Evolutionary conservation across 129 eudicot genomes (phyloP), one percentile per base, ranked within the genome.

Genomic region (Silybum marianum): DNA sequence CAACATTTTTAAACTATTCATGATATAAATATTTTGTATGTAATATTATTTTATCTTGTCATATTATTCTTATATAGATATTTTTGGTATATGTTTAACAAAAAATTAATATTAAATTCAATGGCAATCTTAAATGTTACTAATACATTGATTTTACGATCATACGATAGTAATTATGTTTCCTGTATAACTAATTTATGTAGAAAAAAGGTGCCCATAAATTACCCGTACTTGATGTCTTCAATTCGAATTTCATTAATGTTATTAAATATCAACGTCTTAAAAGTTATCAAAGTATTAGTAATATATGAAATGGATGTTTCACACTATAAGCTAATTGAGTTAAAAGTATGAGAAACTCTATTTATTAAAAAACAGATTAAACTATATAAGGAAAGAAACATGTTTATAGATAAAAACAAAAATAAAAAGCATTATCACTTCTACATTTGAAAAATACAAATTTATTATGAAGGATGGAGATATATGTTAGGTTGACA

Each of bases 401-500:
- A 11, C 23, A 58, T 38, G 14, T 13, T 22, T 19, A 65, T 28
- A 7, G 14, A 67, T 8, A 44, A 39, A 58, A 58, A 58, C 63
- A 51, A 78, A 16, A 66, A 8, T 39, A 22, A 16, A 21, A 6
- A 23, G 19, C 71, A 58, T 6, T 58, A 70, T 70, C 16, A 24
- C 25, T 78, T 69, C 69, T 69, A 46, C 48, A 24, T 80, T 72
- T 63, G 84, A 40, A 80, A 80, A 16, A 80, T 14, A 11, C 12
- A 67, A 24, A 32, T 11, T 42, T 73, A 14, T 67, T 48, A 30
- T 46, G 16, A 18, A 12, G 18, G 8, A 34, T 30, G 16, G 32
- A 72, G 63, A 75, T n/a, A 21, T 9, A 28, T 18, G 76, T 76
- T 82, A 69, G 80, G 85, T 82, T 51, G 77, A 76, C 72, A 82